Evolutionary conservation across 1,284 basidiomycete species (phyloP).

Genomic region (Ganoderma multipileum): DNA sequence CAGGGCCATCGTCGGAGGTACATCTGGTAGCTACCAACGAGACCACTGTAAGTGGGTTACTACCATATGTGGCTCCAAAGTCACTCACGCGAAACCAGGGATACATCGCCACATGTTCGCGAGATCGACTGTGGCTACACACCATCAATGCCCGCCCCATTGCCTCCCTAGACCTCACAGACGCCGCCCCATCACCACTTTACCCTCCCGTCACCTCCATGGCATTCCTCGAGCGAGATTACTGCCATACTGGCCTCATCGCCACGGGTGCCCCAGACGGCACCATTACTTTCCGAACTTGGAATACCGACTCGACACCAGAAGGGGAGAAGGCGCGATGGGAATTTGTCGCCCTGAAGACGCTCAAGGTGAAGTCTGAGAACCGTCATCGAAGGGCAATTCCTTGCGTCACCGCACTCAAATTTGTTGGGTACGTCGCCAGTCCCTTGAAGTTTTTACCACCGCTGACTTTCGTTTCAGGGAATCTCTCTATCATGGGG

Average conservation of each 20-base stretch:
- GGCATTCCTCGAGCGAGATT: slow-evolving; percentile 85
- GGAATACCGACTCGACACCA: slow-evolving; percentile 76
- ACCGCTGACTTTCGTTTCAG: slow-evolving; percentile 39
- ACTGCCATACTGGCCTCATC: slow-evolving; percentile 70
- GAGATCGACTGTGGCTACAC: slow-evolving; percentile 72
- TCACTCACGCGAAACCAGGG: slow-evolving; percentile 54
- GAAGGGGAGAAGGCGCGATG: slow-evolving; percentile 68
- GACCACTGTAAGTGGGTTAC: slow-evolving; percentile 66
- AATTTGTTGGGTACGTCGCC: slow-evolving; percentile 68
- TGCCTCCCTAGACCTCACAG: slow-evolving; percentile 65
- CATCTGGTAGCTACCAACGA: slow-evolving; percentile 84
- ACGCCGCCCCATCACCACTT: slow-evolving; percentile 45
- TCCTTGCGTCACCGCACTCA: slow-evolving; percentile 67
- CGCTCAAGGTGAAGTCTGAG: slow-evolving; percentile 57
- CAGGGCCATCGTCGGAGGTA: slow-evolving; percentile 55
- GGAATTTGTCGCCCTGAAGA: slow-evolving; percentile 73
- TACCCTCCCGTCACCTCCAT: slow-evolving; percentile 59
- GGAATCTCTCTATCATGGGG: slow-evolving; percentile 70
- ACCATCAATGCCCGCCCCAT: slow-evolving; percentile 85
- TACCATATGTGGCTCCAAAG: too few species aligned
- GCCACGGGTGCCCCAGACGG: slow-evolving; percentile 75
- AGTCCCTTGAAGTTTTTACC: too few species aligned
- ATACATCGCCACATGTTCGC: slow-evolving; percentile 83
- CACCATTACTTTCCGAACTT: slow-evolving; percentile 71
- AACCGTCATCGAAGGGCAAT: slow-evolving; percentile 38